Evolutionary conservation across 768 basidiomycete genomes (phyloP).

Genomic region (Mycena metata): DNA sequence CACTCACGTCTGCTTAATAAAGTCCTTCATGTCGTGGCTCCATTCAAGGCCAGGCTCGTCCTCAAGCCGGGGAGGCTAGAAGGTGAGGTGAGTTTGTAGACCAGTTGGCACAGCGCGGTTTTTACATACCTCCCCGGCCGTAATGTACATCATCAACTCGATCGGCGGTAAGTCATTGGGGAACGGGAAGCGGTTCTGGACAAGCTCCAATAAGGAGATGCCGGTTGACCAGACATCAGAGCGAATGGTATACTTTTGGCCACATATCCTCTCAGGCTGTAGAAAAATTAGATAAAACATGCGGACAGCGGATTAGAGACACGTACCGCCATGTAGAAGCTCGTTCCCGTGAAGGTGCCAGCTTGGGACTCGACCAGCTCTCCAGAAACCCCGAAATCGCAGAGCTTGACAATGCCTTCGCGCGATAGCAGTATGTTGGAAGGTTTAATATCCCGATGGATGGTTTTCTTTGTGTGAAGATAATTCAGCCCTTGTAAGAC

Average conservation of each 20-base stretch:
- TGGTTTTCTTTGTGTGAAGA: constrained; percentile 90
- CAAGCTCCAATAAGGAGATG: constrained; percentile 93
- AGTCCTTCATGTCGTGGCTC: constrained; percentile 91
- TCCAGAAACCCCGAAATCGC: constrained; percentile 98
- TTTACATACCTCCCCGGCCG: constrained; percentile 75
- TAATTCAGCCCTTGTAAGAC: constrained; percentile 94
- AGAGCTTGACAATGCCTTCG: constrained; percentile 91
- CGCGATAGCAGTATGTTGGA: constrained; percentile 92
- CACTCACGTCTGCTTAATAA: constrained; percentile 87
- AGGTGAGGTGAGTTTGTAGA: constrained; percentile 32
- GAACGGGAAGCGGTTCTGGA: constrained; percentile 96
- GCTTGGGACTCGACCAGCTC: constrained; percentile 93
- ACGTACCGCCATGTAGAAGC: constrained; percentile 98
- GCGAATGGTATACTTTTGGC: constrained; percentile 91
- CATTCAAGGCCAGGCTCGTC: constrained; percentile 80
- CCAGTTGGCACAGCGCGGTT: constrained; percentile 1
- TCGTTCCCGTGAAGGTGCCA: constrained; percentile 97
- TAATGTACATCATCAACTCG: constrained; percentile 93
- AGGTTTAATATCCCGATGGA: constrained; percentile 96
- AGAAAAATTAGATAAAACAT: constrained; percentile 25
- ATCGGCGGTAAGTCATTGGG: constrained; percentile 93
- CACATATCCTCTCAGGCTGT: constrained; percentile 94
- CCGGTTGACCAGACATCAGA: constrained; percentile 99
- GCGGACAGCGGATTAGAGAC: constrained; percentile 3
- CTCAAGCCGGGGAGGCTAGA: constrained; percentile 84